These are phyloP conservation scores for Trichomonascaceae sp. DNA, from an alignment of 1,139 yeast species.

Conservation along the genomic window DNA sequence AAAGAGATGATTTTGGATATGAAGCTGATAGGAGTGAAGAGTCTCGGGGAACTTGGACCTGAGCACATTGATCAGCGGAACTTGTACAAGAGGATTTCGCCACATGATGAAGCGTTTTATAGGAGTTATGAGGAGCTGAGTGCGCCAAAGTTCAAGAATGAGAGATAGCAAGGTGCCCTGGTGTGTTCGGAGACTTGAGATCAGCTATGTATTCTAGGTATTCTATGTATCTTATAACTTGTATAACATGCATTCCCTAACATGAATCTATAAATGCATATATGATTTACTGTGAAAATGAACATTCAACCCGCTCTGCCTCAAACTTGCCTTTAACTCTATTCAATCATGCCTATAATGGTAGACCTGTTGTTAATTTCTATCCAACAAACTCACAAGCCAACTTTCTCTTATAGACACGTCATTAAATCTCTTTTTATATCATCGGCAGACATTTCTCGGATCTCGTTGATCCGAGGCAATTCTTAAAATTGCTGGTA, in stretches of 20 bases:
- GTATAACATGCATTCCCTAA: no score
- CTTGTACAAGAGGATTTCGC: neutral
- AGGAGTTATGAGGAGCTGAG: neutral
- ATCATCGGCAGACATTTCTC: slow-evolving; percentile 3
- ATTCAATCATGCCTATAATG: neutral
- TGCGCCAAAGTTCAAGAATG: neutral
- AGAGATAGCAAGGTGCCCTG: neutral
- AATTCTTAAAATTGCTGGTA: neutral
- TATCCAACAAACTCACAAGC: slow-evolving; percentile 1
- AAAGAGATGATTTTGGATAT: slow-evolving; percentile 43
- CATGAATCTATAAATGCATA: no score
- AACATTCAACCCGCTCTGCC: neutral
- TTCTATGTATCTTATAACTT: no score
- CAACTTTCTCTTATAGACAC: neutral
- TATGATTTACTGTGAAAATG: no score
- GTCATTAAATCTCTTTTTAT: slow-evolving; percentile 7
- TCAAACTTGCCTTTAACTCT: slow-evolving; percentile 8
- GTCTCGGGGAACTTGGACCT: slow-evolving; percentile 36
- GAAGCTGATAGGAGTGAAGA: slow-evolving; percentile 44
- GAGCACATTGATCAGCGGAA: slow-evolving; percentile 19
- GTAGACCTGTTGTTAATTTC: slow-evolving; percentile 1
- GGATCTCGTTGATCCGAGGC: neutral
- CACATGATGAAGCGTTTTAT: neutral
- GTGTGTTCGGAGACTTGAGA: neutral
- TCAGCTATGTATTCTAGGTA: neutral